Evolutionary conservation across 768 basidiomycete species (phyloP).

Genomic region (Solioccasus polychromus): DNA sequence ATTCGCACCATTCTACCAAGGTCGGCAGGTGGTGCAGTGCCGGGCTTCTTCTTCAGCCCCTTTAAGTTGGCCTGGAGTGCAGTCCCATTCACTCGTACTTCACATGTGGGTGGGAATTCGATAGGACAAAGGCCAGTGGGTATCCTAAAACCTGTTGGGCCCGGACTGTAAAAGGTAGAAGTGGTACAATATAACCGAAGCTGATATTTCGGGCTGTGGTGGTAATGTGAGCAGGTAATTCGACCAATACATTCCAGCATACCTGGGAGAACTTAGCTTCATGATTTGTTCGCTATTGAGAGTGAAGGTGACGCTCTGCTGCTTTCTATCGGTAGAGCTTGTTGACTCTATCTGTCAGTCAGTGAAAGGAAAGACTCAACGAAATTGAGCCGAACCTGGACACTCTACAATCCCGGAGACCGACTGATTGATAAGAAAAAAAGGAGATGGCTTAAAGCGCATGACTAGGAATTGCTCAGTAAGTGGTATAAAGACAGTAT

Average conservation of each 20-base stretch:
- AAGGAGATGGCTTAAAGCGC: slow-evolving; percentile 79
- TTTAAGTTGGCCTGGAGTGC: slow-evolving; percentile 75
- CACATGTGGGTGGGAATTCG: slow-evolving; percentile 89
- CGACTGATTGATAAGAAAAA: slow-evolving; percentile 63
- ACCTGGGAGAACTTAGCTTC: slow-evolving; percentile 61
- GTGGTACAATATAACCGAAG: slow-evolving; percentile 89
- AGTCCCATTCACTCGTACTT: slow-evolving; percentile 79
- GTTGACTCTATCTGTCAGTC: slow-evolving; percentile 56
- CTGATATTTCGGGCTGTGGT: slow-evolving; percentile 64
- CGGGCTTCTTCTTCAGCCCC: slow-evolving; percentile 93
- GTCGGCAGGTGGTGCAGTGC: slow-evolving; percentile 90
- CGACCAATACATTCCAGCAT: slow-evolving; percentile 19
- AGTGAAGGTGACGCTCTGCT: slow-evolving; percentile 58
- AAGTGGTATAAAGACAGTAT: slow-evolving; percentile 7
- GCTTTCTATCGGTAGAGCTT: slow-evolving; percentile 73
- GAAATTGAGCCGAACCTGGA: slow-evolving; percentile 53
- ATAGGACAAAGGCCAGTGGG: slow-evolving; percentile 62
- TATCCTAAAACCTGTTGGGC: slow-evolving; percentile 49
- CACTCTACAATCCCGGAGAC: slow-evolving; percentile 71
- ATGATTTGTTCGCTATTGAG: slow-evolving; percentile 60
- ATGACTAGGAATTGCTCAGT: slow-evolving; percentile 45
- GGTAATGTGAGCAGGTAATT: slow-evolving; percentile 8
- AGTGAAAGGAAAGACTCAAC: not conserved
- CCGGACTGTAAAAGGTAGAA: slow-evolving; percentile 62
- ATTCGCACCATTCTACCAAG: slow-evolving; percentile 41